Evolutionary conservation across 257 asterid species (phyloP), one percentile per base, ranked within the genome.

Genomic region (Datura wrightii): DNA sequence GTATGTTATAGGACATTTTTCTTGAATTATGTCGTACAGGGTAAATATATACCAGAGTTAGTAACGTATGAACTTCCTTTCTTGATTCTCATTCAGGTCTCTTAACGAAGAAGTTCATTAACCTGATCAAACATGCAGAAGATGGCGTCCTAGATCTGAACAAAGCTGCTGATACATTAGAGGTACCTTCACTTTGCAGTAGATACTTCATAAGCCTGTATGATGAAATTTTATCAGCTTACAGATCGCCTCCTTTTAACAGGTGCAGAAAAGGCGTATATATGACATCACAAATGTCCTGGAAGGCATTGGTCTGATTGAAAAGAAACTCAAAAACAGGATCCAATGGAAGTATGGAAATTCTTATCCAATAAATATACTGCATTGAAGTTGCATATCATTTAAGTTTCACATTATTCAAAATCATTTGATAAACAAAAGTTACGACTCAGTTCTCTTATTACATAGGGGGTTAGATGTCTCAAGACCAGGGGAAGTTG

Each of bases 241-340:
- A 59, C 50, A 80, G 71, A 31, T 85, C 85, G 80, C 55, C 42
- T 18, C 53, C 36, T 80, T 67, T 66, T 84, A 85, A 86, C 96
- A 97, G 99, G 99, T 97, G 69, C 99, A 95, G 86, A 94, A 94
- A 91, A 91, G 97, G 90, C 98, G 99, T 85, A 97, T 97, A 89
- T 95, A 95, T 87, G 99, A 95, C 88, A 95, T 97, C 88, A 97
- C 99, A 85, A 94, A 95, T 90, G 98, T 94, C 85, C 97, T 97
- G 84, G 98, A 94, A 92, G 99, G 98, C 91, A 90, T 93, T 88
- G 99, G 99, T 65, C 96, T 97, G 82, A 94, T 95, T 86, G 99
- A 97, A 79, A 97, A 95, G 94, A 97, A 91, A 87, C 92, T 93
- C 87, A 97, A 95, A 88, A 94, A 95, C 93, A 92, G 95, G 88